Percentiles rank a stretch among this genome's conserved stretches.
Conservation (phyloP, 331 rosid genomes). For the Quercus phellos region DNA sequence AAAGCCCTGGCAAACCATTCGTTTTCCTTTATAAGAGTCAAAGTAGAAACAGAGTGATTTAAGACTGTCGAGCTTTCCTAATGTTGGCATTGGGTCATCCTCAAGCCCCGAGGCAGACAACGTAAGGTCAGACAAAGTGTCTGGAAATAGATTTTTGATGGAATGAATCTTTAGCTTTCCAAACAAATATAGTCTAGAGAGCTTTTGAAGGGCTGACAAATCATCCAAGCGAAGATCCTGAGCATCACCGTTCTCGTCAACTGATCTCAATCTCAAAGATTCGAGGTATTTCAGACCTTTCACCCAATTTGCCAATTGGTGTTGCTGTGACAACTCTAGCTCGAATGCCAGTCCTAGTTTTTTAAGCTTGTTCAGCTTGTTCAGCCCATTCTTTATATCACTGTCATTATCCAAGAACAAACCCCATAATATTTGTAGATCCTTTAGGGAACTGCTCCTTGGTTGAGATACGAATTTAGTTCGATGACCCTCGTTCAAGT, state of each 20-base stretch:
- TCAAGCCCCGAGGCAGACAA: constrained; percentile 28
- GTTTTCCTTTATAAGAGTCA: not conserved
- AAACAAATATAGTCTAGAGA: constrained; percentile 27
- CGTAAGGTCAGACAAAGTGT: constrained; percentile 23
- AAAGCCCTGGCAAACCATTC: constrained; percentile 22
- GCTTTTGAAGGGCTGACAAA: constrained; percentile 14
- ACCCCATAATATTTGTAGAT: constrained; percentile 29
- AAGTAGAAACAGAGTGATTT: constrained; percentile 4
- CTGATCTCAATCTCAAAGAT: constrained; percentile 24
- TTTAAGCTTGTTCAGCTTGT: constrained; percentile 22
- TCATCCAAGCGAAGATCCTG: not conserved
- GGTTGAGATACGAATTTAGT: not conserved
- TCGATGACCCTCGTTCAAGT: too few species aligned
- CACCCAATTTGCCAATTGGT: not conserved
- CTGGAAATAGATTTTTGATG: not conserved
- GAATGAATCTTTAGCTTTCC: constrained; percentile 2
- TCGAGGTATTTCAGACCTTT: constrained; percentile 16
- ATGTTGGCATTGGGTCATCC: constrained; percentile 26
- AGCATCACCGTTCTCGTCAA: constrained; percentile 13
- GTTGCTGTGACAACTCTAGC: not conserved
- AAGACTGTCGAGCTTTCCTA: constrained; percentile 16
- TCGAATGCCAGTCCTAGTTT: constrained; percentile 31
- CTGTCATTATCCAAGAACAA: constrained; percentile 21
- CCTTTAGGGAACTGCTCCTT: not conserved
- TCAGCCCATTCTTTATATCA: constrained; percentile 14